Evolutionary conservation across 2,329 filamentous ascomycete genomes (phyloP), one percentile per base, ranked within the genome.

Genomic region (Xenoacremonium recifei): DNA sequence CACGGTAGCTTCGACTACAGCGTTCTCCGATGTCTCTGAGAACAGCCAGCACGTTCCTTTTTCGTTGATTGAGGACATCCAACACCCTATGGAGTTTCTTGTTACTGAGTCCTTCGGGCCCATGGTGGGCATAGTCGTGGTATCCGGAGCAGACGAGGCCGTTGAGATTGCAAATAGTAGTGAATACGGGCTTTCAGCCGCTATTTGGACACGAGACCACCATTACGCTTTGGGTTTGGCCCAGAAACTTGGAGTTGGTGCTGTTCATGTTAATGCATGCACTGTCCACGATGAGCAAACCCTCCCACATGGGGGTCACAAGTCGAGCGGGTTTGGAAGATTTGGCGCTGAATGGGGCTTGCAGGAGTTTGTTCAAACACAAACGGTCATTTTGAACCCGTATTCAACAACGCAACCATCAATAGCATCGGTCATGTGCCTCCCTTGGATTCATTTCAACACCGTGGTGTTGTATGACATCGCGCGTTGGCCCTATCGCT

Each of bases 291-390:
- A 55, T 35, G 54, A 50, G 37, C n/a, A 23, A 6, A 44, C 39
- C 12, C 34, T 58, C 16, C 54, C 53, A 1, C 53, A 58, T 40
- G 54, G 54, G n/a, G 53, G 54, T 1, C 25, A 41, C 36, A 45
- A 50, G 19, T 42, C 51, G 19, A 55, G 54, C 37, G 54, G 54
- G 16, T 58, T 41, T 39, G 53, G 54, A 4, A 20, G 54, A 27
- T 58, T 58, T 38, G 53, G 53, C 6, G 40, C 34, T 38, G 12
- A 15, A 6, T 45, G 43, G 43, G 39, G 39, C 3, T 32, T 45
- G 35, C 19, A 42, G 3, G 39, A 45, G 10, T 42, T 45, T 36
- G 40, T 45, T 5, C 43, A 45, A 7, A 45, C 43, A 11, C 35
- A 45, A 25, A 45, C 43, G 16, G 27, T 45, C 16, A 32, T 45